Percentiles rank a stretch among this genome's conserved stretches.
Evolutionary conservation across 805 yeast genomes (phyloP).

Genomic region (Schwanniomyces yamadae): DNA sequence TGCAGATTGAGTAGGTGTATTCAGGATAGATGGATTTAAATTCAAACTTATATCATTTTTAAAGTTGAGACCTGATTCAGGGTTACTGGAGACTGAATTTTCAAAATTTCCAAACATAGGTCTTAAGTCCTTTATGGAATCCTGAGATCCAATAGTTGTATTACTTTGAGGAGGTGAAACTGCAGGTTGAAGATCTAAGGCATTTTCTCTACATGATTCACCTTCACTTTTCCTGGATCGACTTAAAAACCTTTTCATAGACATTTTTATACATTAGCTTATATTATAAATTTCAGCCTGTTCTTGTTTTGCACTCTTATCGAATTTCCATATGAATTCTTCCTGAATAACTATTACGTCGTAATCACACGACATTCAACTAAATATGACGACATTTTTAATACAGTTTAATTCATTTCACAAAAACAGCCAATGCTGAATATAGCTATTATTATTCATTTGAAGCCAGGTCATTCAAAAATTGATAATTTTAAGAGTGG

Average conservation of each 20-base stretch:
- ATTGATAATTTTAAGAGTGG: too few relatives aligned
- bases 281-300: too few relatives aligned
- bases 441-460: too few relatives aligned
- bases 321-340: too few relatives aligned
- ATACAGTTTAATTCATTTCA: too few relatives aligned
- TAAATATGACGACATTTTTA: too few relatives aligned
- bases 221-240: constrained; percentile 5
- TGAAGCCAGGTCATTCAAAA: too few relatives aligned
- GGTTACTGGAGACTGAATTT: neutral
- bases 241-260: constrained; percentile 17
- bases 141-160: constrained; percentile 22
- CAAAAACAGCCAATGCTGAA: too few relatives aligned
- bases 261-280: too few relatives aligned
- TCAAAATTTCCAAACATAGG: constrained; percentile 27
- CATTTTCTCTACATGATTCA: constrained; percentile 2
- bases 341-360: too few relatives aligned
- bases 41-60: constrained; percentile 32
- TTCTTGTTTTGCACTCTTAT: too few relatives aligned
- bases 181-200: constrained; percentile 2
- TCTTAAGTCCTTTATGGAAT: constrained; percentile 28
- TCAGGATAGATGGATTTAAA: constrained; percentile 35
- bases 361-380: too few relatives aligned
- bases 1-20: constrained; percentile 9
- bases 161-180: constrained; percentile 11
- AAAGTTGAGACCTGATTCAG: constrained; percentile 12